These are phyloP conservation scores for Kodamaea sp. DNA, from an alignment of 1,139 yeast species.

Conservation along the genomic window DNA sequence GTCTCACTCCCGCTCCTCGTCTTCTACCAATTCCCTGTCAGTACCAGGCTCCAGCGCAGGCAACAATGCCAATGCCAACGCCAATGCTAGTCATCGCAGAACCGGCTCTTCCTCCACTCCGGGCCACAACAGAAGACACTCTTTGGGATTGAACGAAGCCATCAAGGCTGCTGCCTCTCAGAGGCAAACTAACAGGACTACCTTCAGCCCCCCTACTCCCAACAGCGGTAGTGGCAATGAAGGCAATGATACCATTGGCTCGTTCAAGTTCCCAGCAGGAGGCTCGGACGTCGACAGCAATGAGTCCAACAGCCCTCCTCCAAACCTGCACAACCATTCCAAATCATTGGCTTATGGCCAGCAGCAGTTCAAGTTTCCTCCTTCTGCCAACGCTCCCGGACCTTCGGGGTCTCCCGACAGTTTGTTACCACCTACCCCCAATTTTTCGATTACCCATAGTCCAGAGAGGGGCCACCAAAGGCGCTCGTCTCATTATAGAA, in stretches of 20 bases:
- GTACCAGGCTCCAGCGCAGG: not conserved
- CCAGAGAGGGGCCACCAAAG: constrained; percentile 50
- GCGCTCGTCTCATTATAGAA: constrained; percentile 55
- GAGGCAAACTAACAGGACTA: constrained; percentile 56
- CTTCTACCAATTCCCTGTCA: constrained; percentile 20
- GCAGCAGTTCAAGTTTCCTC: constrained; percentile 47
- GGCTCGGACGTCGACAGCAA: constrained; percentile 11
- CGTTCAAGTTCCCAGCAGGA: constrained; percentile 39
- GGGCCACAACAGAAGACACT: constrained; percentile 91
- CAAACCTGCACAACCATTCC: constrained; percentile 34
- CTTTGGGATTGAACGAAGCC: constrained; percentile 92
- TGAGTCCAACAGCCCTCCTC: constrained; percentile 14
- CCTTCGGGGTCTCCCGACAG: constrained; percentile 9
- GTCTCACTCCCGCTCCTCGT: constrained; percentile 45
- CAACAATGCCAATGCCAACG: constrained; percentile 2
- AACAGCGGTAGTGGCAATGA: constrained; percentile 12
- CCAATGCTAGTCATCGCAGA: constrained; percentile 30
- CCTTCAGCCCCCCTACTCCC: constrained; percentile 38
- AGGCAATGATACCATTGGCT: constrained; percentile 24
- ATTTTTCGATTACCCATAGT: constrained; percentile 38
- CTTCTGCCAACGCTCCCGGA: constrained; percentile 14
- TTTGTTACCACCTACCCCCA: constrained; percentile 51
- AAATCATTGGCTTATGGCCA: constrained; percentile 48
- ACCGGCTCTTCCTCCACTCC: constrained; percentile 36
- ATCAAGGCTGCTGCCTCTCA: constrained; percentile 90